Percentiles rank a stretch among this genome's conserved stretches.
These are phyloP conservation scores for Candida koratica DNA, from an alignment of 805 yeast genomes.

Conservation along the genomic window DNA sequence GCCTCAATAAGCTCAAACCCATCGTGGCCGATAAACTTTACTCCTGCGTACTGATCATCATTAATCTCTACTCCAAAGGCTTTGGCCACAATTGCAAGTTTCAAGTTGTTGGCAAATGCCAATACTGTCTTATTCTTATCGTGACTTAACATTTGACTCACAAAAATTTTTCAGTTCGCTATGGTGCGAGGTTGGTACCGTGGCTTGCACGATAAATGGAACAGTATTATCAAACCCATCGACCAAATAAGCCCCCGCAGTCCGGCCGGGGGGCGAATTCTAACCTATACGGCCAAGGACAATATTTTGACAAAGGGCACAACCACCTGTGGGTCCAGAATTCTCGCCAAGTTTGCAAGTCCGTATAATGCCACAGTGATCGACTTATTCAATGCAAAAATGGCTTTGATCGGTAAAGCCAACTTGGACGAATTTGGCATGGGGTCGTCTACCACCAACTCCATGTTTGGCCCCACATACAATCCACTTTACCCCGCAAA, in stretches of 20 bases:
- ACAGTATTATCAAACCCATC: slow-evolving; percentile 13
- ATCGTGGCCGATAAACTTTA: slow-evolving; percentile 32
- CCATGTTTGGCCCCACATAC: slow-evolving; percentile 52
- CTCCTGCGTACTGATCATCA: slow-evolving; percentile 23
- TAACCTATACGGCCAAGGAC: slow-evolving; percentile 53
- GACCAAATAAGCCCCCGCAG: too few species aligned
- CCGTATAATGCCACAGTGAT: slow-evolving; percentile 83
- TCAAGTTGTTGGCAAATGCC: slow-evolving; percentile 40
- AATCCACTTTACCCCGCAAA: slow-evolving; percentile 43
- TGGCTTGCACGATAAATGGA: slow-evolving; percentile 13
- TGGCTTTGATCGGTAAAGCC: slow-evolving; percentile 66
- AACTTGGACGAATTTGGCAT: slow-evolving; percentile 97
- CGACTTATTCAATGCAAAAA: slow-evolving; percentile 51
- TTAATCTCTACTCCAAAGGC: slow-evolving; percentile 19
- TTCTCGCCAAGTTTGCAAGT: slow-evolving; percentile 55
- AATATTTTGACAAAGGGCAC: slow-evolving; percentile 62
- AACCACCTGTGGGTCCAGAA: slow-evolving; percentile 77
- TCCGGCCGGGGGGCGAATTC: background rate
- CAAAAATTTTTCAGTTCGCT: slow-evolving; percentile 3
- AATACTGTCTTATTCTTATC: slow-evolving; percentile 22
- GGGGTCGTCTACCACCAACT: slow-evolving; percentile 73
- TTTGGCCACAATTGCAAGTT: slow-evolving; percentile 41
- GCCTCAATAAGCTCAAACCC: slow-evolving; percentile 54
- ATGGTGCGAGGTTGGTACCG: slow-evolving; percentile 3
- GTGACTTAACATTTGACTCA: background rate